A percentile compares a stretch with the other conserved stretches of the same genome.
These are phyloP conservation scores for Tolypocladium album DNA, from an alignment of 2,329 filamentous ascomycete genomes.

Conservation along the genomic window DNA sequence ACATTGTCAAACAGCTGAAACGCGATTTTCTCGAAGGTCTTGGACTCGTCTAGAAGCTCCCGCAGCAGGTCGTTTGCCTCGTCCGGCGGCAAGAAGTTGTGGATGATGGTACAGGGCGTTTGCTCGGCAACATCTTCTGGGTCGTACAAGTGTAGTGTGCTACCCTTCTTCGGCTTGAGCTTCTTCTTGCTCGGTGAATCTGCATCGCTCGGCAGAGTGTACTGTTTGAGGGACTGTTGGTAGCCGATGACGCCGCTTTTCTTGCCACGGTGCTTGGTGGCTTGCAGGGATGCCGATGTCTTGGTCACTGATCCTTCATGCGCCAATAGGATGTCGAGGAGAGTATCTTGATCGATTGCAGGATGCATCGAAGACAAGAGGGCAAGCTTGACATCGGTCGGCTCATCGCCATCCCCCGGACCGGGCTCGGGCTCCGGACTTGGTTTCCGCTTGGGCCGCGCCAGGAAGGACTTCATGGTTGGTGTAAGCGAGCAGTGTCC, in stretches of 20 bases:
- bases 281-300: slow-evolving; percentile 46
- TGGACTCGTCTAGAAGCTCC: slow-evolving; percentile 66
- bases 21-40: slow-evolving; percentile 56
- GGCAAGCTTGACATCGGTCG: slow-evolving; percentile 84
- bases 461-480: slow-evolving; percentile 48
- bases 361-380: slow-evolving; percentile 71
- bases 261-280: slow-evolving; percentile 15
- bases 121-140: slow-evolving; percentile 70
- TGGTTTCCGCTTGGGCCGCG: slow-evolving; percentile 39
- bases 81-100: slow-evolving; percentile 70
- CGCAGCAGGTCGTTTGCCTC: slow-evolving; percentile 63
- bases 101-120: slow-evolving; percentile 84
- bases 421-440: slow-evolving; percentile 14
- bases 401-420: slow-evolving; percentile 48
- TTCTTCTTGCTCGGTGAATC: slow-evolving; percentile 30
- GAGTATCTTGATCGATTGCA: slow-evolving; percentile 46
- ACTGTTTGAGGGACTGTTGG: slow-evolving; percentile 53
- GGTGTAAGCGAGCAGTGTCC: background rate
- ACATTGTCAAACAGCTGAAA: slow-evolving; percentile 87
- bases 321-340: slow-evolving; percentile 70
- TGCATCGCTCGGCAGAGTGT: slow-evolving; percentile 20
- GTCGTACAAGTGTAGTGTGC: slow-evolving; percentile 74
- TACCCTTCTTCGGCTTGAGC: slow-evolving; percentile 60
- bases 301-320: slow-evolving; percentile 66
- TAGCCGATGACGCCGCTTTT: slow-evolving; percentile 33